These are phyloP conservation scores for Coniochaeta hoffmannii DNA, from an alignment of 2,329 filamentous ascomycete genomes.

Conservation along the genomic window DNA sequence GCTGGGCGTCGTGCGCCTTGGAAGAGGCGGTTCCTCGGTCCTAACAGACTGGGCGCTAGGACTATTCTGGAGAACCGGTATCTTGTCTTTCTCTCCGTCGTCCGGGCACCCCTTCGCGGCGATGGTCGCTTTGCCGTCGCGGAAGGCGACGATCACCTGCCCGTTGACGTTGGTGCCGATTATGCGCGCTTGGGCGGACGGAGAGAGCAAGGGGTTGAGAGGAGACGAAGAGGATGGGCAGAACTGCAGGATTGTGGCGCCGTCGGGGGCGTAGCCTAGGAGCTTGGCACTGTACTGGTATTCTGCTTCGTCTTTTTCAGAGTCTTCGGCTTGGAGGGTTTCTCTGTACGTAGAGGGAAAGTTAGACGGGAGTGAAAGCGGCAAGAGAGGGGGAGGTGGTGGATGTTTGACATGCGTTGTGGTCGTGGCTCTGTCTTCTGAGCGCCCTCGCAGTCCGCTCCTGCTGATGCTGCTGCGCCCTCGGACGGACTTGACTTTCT, in stretches of 20 bases:
- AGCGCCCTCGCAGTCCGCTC: not conserved
- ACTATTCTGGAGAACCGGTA: too few relatives aligned
- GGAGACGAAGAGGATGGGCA: not conserved
- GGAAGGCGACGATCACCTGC: constrained; percentile 30
- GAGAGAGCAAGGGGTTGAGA: not conserved
- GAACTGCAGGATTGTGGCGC: constrained; percentile 39
- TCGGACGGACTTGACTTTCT: constrained; percentile 20
- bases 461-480: constrained; percentile 14
- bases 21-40: not conserved
- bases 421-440: not conserved
- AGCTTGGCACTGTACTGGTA: constrained; percentile 24
- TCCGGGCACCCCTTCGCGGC: not conserved
- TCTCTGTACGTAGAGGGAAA: constrained; percentile 7
- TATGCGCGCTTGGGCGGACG: constrained; percentile 22
- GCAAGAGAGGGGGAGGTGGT: not conserved
- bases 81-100: too few relatives aligned
- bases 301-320: constrained; percentile 22
- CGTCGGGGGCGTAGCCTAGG: constrained; percentile 36
- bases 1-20: too few relatives aligned
- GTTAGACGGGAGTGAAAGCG: constrained; percentile 6
- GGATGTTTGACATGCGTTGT: not conserved
- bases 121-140: constrained; percentile 16
- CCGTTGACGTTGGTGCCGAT: constrained; percentile 27
- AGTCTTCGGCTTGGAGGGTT: constrained; percentile 20
- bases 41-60: too few relatives aligned